Conservation (phyloP, 140 eudicot genomes). For the Ambrosia hybrid region DNA sequence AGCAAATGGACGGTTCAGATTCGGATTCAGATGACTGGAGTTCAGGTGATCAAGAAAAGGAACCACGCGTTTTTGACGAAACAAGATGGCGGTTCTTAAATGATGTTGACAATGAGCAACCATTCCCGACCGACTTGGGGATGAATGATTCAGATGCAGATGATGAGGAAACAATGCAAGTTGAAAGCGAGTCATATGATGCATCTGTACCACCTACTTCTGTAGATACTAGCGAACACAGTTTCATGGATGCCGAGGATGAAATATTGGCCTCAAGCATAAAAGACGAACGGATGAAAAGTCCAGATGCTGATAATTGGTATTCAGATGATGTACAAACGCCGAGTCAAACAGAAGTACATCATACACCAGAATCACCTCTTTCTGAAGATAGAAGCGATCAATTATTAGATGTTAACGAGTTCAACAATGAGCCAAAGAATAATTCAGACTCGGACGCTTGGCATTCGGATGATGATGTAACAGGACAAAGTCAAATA, state of each 20-base stretch:
- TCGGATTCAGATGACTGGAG: constrained; percentile 33
- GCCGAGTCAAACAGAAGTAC: constrained; percentile 7
- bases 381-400: constrained; percentile 28
- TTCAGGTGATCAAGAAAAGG: constrained; percentile 29
- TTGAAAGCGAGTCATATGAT: constrained; percentile 1
- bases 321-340: background rate
- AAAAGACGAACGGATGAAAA: background rate
- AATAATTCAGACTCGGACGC: constrained; percentile 4
- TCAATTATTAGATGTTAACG: constrained; percentile 25
- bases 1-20: constrained; percentile 27
- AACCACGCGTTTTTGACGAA: constrained; percentile 18
- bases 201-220: constrained; percentile 4
- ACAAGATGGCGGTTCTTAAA: constrained; percentile 20
- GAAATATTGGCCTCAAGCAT: constrained; percentile 24
- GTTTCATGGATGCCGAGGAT: constrained; percentile 27
- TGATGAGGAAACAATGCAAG: constrained; percentile 22
- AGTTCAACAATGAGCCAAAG: constrained; percentile 11
- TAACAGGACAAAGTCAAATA: background rate
- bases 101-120: constrained; percentile 18
- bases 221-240: constrained; percentile 26
- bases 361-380: background rate
- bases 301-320: constrained; percentile 4
- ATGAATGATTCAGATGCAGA: background rate
- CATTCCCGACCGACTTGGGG: background rate
- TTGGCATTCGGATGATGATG: constrained; percentile 20